phyloP scores from a whole-genome alignment of 2,329 filamentous ascomycete species.

The Ceratocystis harringtonii region DNA sequence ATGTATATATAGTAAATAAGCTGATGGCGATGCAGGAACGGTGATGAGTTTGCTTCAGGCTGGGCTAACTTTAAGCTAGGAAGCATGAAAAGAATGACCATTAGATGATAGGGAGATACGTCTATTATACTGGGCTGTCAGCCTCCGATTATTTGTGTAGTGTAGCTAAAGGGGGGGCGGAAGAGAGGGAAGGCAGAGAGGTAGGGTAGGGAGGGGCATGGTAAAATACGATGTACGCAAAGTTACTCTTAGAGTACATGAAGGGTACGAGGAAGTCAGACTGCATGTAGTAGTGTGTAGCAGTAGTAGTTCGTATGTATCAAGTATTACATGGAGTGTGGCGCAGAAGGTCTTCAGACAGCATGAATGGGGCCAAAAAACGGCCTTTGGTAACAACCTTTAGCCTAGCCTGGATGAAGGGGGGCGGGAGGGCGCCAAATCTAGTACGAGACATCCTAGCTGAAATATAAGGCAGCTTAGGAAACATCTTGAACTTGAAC shows the following conservation, averaged over 20 bases:
- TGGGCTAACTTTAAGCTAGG: background rate
- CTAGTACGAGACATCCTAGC: background rate
- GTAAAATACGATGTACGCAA: background rate
- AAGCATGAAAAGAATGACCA: background rate
- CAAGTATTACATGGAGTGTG: background rate
- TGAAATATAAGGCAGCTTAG: background rate
- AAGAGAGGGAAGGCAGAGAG: background rate
- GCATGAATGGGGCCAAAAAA: background rate
- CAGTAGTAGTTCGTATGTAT: background rate
- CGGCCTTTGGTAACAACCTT: background rate
- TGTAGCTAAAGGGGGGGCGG: background rate
- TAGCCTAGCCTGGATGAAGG: background rate
- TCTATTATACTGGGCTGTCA: background rate
- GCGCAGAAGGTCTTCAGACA: background rate
- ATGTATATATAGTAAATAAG: background rate
- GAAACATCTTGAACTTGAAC: too few relatives aligned
- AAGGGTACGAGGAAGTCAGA: background rate
- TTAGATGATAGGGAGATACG: background rate
- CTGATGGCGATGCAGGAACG: background rate
- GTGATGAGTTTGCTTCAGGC: background rate
- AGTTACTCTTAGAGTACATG: background rate
- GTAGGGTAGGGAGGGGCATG: background rate
- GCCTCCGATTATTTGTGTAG: background rate
- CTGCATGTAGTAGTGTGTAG: background rate
- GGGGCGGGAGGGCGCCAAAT: background rate